Evolutionary conservation across 2,329 filamentous ascomycete species (phyloP), one percentile per base, ranked within the genome.

Genomic region (Neopestalotiopsis sp.): DNA sequence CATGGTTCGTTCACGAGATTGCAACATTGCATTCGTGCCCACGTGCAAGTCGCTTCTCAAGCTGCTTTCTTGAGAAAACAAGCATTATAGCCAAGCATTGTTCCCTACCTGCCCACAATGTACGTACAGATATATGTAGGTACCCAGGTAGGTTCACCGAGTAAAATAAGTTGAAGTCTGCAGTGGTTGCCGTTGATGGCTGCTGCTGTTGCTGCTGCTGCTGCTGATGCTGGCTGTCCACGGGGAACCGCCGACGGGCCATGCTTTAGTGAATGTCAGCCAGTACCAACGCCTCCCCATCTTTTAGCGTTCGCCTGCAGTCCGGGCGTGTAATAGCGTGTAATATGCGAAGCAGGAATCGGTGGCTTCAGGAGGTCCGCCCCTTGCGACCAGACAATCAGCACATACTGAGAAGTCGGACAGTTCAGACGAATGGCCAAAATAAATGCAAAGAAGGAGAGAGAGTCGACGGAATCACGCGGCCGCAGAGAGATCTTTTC

Each of bases 401-500:
- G n/a, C 7, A 28, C 24, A 28, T 28, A 5, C 7, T 52, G 45
- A n/a, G 17, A 52, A 52, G 9, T 24, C 45, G 6, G 17, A 17
- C 14, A 52, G 17, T n/a, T 9, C 45, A 52, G 20, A 20, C n/a
- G n/a, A 52, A n/a, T 49, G 7, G 40, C 12, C 12, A 10, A n/a
- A 7, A 9, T 52, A 20, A 6, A 4, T 52, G 17, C 20, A 10
- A 10, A 28, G 24, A 20, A n/a, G 45, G 45, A n/a, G 20, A 20
- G n/a, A 20, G 17, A 52, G 45, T 9, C 20, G 1, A n/a, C n/a
- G 45, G 14, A 20, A 52, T n/a, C 9, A 20, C 45, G 45, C 58
- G 34, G 67, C 42, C 64, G 67, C 67, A 61, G 45, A 68, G 61
- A 68, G 61, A 68, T 63, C 34, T 49, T 58, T 60, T 42, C 28